Evolutionary conservation across 2,329 filamentous ascomycete species (phyloP), one percentile per base, ranked within the genome.

Genomic region (Colletotrichum lupini): DNA sequence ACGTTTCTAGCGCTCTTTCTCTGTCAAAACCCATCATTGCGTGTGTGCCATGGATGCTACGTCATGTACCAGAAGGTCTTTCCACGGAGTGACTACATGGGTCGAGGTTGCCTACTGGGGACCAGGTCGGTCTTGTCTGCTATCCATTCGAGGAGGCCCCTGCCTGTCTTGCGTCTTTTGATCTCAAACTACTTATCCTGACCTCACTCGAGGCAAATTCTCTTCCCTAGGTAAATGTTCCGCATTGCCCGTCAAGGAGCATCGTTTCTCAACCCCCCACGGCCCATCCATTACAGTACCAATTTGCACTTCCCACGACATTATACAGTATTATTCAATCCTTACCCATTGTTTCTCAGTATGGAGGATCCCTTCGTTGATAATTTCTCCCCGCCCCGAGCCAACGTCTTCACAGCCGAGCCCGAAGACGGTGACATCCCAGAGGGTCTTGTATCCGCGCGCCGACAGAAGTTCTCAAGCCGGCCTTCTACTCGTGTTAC

Each of bases 401-500:
- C 49, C 64, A 56, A 67, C 26, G 67, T 63, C 22, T 46, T 62
- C 46, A 37, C 71, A 52, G 14, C 53, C 56, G 56, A 65, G 57
- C 60, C 74, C 59, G 73, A 67, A 60, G 67, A 66, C 76, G 73
- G 70, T 75, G 24, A 77, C 83, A 65, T 74, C 78, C 80, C 46
- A 75, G 57, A 70, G 49, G 81, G 81, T 53, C 81, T 80, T 56
- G 80, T 84, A 12, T 77, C 78, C 16, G 80, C 80, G 19, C 82
- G 80, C 59, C 75, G 81, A 71, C 77, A 75, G 37, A 78, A 79
- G 69, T 77, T 85, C 58, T 77, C 58, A 16, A 65, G 46, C 42
- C 65, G 53, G 9, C 35, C 49, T 16, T 58, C 56, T 5, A 19
- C 56, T 59, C 30, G 59, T 55, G 22, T 37, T 24, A 6, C 32